Conservation (phyloP, 192 early-diverging fungal genomes). For the Geosiphon pyriformis region DNA sequence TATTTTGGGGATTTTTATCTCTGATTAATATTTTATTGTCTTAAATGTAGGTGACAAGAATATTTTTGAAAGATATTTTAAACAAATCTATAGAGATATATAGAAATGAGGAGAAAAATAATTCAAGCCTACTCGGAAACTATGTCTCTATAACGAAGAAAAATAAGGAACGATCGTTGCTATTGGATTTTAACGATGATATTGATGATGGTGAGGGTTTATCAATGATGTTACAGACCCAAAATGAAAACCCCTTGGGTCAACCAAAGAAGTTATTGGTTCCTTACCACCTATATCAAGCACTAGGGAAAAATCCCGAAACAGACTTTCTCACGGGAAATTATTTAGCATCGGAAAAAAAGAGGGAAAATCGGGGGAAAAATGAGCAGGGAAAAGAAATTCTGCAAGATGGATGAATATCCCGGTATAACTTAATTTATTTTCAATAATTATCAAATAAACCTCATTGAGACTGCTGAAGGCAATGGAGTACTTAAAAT, state of each 20-base stretch:
- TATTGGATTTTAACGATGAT: background rate
- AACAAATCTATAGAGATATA: slow-evolving; percentile 37
- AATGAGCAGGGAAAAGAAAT: too few species aligned
- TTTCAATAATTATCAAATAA: too few species aligned
- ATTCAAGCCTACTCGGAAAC: slow-evolving; percentile 30
- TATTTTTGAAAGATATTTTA: slow-evolving; percentile 42
- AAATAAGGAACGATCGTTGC: background rate
- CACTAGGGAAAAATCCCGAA: slow-evolving; percentile 34
- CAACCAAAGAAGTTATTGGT: slow-evolving; percentile 37
- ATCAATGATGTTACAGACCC: background rate
- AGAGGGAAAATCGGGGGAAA: too few species aligned
- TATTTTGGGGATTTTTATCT: too few species aligned
- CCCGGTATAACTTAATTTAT: too few species aligned
- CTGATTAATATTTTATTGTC: background rate
- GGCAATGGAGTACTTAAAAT: too few species aligned
- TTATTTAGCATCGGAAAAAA: slow-evolving; percentile 17
- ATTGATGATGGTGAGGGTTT: background rate
- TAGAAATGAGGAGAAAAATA: slow-evolving; percentile 30
- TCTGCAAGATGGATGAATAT: too few species aligned
- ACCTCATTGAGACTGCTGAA: too few species aligned
- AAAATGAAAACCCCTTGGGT: background rate
- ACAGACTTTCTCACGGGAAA: slow-evolving; percentile 47
- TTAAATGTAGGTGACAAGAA: slow-evolving; percentile 43
- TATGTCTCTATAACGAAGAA: slow-evolving; percentile 29
- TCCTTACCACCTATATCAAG: slow-evolving; percentile 51